A percentile compares a stretch with the other conserved stretches of the same genome.
Conservation (phyloP, 2,329 filamentous ascomycete genomes). For the Cercospora sp. region DNA sequence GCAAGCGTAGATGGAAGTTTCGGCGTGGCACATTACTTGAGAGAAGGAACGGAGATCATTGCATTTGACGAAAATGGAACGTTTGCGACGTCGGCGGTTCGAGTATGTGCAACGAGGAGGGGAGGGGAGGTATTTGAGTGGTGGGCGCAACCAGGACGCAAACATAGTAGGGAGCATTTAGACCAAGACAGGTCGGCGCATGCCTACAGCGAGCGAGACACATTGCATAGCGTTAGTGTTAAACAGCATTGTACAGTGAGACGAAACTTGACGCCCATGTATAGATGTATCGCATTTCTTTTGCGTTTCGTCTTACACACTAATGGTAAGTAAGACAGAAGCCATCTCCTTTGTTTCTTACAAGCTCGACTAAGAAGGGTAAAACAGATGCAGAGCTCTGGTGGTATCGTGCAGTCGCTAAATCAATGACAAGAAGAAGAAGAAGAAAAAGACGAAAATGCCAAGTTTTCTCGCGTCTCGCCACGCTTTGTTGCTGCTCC, state of each 20-base stretch:
- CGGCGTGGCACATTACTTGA: constrained; percentile 15
- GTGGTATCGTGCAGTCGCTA: constrained; percentile 22
- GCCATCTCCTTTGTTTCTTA: neutral
- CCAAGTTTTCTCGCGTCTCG: constrained; percentile 2
- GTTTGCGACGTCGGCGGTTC: neutral
- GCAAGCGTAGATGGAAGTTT: constrained; percentile 14
- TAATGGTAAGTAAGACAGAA: neutral
- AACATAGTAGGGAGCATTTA: neutral
- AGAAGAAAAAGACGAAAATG: constrained; percentile 2
- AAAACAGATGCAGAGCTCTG: constrained; percentile 13
- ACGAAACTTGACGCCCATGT: neutral
- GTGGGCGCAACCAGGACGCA: neutral
- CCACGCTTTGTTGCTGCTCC: neutral
- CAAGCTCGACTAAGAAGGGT: neutral
- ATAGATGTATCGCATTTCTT: neutral
- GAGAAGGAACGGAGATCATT: neutral
- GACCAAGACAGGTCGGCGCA: neutral
- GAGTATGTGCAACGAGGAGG: neutral
- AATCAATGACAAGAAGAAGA: constrained; percentile 9
- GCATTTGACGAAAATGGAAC: neutral
- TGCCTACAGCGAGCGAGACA: neutral
- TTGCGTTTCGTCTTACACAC: neutral
- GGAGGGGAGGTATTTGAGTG: neutral
- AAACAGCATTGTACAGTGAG: neutral
- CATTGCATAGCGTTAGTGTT: neutral